These are phyloP conservation scores for Eragrostis nindensis DNA, from an alignment of 176 grass and related monocot species.

Conservation along the genomic window DNA sequence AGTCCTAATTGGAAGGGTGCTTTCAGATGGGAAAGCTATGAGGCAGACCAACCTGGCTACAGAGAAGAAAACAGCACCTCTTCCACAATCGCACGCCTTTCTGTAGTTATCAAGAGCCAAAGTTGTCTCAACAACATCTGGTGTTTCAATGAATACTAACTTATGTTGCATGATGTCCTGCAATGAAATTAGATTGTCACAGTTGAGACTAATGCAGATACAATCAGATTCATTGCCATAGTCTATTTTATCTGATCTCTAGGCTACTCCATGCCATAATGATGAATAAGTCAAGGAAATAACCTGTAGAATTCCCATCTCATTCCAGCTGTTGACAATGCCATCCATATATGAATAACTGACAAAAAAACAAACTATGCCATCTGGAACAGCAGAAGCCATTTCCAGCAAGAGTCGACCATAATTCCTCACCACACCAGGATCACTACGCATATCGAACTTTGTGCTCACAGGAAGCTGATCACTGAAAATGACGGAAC, in stretches of 20 bases:
- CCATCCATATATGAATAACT: slow-evolving; percentile 99
- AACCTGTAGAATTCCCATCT: slow-evolving; percentile 98
- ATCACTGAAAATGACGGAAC: slow-evolving; percentile 68
- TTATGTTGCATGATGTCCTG: slow-evolving; percentile 99
- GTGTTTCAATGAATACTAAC: slow-evolving; percentile 97
- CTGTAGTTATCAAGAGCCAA: slow-evolving; percentile 98
- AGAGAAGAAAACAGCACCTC: slow-evolving; percentile 95
- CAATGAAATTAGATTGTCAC: slow-evolving; percentile 34
- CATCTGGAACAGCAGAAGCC: slow-evolving; percentile 90
- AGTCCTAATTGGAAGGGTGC: slow-evolving; percentile 13
- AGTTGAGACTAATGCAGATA: not conserved
- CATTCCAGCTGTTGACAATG: slow-evolving; percentile 96
- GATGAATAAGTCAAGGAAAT: slow-evolving; percentile 32
- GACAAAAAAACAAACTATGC: slow-evolving; percentile 97
- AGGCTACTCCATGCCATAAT: slow-evolving; percentile 29
- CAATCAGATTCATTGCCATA: not conserved
- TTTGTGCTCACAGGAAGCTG: slow-evolving; percentile 94
- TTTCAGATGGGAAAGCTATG: not conserved
- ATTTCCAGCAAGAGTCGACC: slow-evolving; percentile 90
- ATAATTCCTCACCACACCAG: slow-evolving; percentile 96
- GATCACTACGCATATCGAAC: slow-evolving; percentile 96
- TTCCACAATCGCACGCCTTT: slow-evolving; percentile 91
- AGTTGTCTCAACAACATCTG: slow-evolving; percentile 98
- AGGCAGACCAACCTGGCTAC: slow-evolving; percentile 75
- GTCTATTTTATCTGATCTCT: not conserved